Percentiles rank a stretch among this genome's conserved stretches.
These are phyloP conservation scores for Zygosaccharomyces kombuchaensis DNA, from an alignment of 805 yeast genomes.

Conservation along the genomic window DNA sequence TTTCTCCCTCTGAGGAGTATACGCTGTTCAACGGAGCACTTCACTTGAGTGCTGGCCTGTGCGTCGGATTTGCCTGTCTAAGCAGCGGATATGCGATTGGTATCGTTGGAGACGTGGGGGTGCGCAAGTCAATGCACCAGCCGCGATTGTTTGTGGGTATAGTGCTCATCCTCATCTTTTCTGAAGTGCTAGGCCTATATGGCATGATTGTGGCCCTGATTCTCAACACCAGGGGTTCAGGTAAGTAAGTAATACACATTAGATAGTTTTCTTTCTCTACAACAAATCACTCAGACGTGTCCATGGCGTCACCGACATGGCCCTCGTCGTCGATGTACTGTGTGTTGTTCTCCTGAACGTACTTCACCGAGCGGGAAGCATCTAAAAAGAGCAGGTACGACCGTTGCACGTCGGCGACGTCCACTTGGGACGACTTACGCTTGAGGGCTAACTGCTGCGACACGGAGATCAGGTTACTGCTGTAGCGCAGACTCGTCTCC, in stretches of 20 bases:
- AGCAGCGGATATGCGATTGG: constrained; percentile 97
- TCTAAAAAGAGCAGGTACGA: constrained; percentile 85
- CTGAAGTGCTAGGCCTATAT: constrained; percentile 84
- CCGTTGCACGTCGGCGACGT: constrained; percentile 78
- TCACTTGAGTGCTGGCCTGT: constrained; percentile 93
- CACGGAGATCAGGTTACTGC: constrained; percentile 85
- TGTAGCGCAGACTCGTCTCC: constrained; percentile 88
- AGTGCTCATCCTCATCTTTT: constrained; percentile 82
- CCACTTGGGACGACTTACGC: constrained; percentile 65
- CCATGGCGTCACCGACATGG: constrained; percentile 44
- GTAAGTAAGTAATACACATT: constrained; percentile 23
- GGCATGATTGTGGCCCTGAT: constrained; percentile 95
- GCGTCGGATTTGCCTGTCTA: constrained; percentile 94
- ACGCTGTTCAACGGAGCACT: constrained; percentile 93
- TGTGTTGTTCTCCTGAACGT: constrained; percentile 61
- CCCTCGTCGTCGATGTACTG: constrained; percentile 81
- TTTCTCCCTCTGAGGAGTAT: constrained; percentile 73
- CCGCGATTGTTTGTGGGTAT: constrained; percentile 86
- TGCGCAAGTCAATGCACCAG: constrained; percentile 81
- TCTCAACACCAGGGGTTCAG: constrained; percentile 83
- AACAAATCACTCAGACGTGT: constrained; percentile 27
- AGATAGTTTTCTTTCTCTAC: background rate
- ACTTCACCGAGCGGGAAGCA: constrained; percentile 82
- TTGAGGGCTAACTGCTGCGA: constrained; percentile 81
- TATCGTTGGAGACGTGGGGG: constrained; percentile 91